Percentiles rank a stretch among this genome's conserved stretches.
phyloP scores from a whole-genome alignment of 2,329 filamentous ascomycete species.

The Penicillium vulpinum region DNA sequence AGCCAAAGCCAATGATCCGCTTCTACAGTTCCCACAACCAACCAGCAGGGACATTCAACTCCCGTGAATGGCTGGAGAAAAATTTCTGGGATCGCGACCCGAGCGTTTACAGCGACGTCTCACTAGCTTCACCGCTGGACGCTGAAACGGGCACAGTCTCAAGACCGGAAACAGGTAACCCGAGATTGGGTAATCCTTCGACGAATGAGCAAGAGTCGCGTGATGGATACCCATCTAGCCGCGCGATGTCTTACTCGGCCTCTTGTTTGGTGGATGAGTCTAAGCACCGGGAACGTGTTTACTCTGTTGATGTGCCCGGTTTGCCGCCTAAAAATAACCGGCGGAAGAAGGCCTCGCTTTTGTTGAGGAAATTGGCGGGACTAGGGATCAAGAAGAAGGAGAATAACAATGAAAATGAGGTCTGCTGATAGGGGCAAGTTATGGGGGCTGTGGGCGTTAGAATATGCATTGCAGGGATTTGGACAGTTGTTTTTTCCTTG shows the following conservation, averaged over 20 bases:
- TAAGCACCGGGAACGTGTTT: slow-evolving; percentile 10
- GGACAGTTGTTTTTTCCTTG: neutral
- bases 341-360: slow-evolving; percentile 17
- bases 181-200: neutral
- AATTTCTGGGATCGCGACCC: slow-evolving; percentile 7
- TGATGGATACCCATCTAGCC: neutral
- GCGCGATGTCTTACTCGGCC: slow-evolving; percentile 3
- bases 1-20: slow-evolving; percentile 2
- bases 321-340: neutral
- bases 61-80: slow-evolving; percentile 7
- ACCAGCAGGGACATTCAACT: neutral
- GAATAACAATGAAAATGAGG: neutral
- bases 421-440: neutral
- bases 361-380: slow-evolving; percentile 22
- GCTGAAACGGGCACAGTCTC: neutral
- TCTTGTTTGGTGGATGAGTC: neutral
- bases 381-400: slow-evolving; percentile 12
- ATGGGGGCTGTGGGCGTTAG: neutral
- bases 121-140: slow-evolving; percentile 1
- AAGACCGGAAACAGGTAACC: neutral
- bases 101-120: slow-evolving; percentile 3
- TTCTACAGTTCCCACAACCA: slow-evolving; percentile 22
- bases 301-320: slow-evolving; percentile 10
- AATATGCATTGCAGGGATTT: neutral
- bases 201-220: neutral